Conservation (phyloP, 371 early-diverging fungal species). For the Apophysomyces trapeziformis region DNA sequence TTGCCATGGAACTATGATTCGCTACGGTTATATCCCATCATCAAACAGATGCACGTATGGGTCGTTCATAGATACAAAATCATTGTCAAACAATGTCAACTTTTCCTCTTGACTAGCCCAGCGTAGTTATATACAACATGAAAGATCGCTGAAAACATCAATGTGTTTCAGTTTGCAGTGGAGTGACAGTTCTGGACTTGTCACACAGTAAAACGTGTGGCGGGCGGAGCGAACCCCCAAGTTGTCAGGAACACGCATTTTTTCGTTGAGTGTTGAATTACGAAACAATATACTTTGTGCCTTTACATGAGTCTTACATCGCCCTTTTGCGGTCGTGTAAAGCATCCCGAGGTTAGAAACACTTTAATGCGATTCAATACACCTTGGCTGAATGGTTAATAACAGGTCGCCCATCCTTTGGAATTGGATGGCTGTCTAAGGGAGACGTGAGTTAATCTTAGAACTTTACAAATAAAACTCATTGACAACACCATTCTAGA, state of each 20-base stretch:
- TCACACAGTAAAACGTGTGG: no score
- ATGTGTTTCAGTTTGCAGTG: no score
- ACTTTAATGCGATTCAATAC: background rate
- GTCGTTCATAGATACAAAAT: no score
- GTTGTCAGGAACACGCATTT: slow-evolving; percentile 1
- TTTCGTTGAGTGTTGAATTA: background rate
- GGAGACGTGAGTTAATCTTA: slow-evolving; percentile 31
- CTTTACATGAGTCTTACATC: slow-evolving; percentile 20
- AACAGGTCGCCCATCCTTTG: slow-evolving; percentile 21
- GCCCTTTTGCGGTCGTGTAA: slow-evolving; percentile 37
- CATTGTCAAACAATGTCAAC: no score
- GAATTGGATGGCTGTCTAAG: slow-evolving; percentile 36
- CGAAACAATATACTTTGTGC: background rate
- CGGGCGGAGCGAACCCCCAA: background rate
- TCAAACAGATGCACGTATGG: no score
- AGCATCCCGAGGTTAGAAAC: slow-evolving; percentile 27
- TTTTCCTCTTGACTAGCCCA: no score
- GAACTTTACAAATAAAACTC: slow-evolving; percentile 1
- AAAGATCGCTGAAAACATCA: no score
- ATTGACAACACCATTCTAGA: slow-evolving; percentile 23
- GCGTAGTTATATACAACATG: no score
- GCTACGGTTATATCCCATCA: no score
- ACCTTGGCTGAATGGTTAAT: background rate
- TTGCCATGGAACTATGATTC: no score
- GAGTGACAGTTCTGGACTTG: no score